Percentiles rank a stretch among this genome's conserved stretches.
Conservation (phyloP, 345 rosid species). For the Gossypium arboreum region DNA sequence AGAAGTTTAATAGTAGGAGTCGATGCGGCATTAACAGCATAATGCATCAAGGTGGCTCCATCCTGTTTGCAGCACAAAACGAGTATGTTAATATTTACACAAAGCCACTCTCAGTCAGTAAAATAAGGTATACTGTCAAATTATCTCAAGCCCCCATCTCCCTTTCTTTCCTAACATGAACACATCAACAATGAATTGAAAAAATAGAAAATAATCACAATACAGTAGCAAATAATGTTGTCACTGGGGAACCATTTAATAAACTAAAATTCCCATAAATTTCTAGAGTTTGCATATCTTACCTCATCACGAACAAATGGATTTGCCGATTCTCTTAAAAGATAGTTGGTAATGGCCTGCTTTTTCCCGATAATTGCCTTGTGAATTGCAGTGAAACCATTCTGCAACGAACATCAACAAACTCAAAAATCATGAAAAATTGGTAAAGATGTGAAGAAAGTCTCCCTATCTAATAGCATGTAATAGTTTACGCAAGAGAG, state of each 20-base stretch:
- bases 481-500: neutral
- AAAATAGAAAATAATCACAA: neutral
- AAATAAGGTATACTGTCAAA: neutral
- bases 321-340: slow-evolving; percentile 84
- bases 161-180: neutral
- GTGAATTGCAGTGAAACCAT: slow-evolving; percentile 81
- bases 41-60: slow-evolving; percentile 87
- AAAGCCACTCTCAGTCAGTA: neutral
- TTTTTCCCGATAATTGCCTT: slow-evolving; percentile 76
- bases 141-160: neutral
- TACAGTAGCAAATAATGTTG: neutral
- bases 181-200: neutral
- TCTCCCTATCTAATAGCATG: neutral
- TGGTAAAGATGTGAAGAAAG: neutral
- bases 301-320: slow-evolving; percentile 80
- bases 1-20: slow-evolving; percentile 72
- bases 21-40: slow-evolving; percentile 86
- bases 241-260: neutral
- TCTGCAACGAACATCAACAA: slow-evolving; percentile 36
- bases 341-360: slow-evolving; percentile 77
- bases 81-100: slow-evolving; percentile 9
- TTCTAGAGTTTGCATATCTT: neutral
- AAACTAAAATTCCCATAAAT: neutral
- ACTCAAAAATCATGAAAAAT: slow-evolving; percentile 13
- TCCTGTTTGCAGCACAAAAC: slow-evolving; percentile 44